Evolutionary conservation across 2,329 filamentous ascomycete species (phyloP), one percentile per base, ranked within the genome.

Genomic region (Colletotrichum theobromicola): DNA sequence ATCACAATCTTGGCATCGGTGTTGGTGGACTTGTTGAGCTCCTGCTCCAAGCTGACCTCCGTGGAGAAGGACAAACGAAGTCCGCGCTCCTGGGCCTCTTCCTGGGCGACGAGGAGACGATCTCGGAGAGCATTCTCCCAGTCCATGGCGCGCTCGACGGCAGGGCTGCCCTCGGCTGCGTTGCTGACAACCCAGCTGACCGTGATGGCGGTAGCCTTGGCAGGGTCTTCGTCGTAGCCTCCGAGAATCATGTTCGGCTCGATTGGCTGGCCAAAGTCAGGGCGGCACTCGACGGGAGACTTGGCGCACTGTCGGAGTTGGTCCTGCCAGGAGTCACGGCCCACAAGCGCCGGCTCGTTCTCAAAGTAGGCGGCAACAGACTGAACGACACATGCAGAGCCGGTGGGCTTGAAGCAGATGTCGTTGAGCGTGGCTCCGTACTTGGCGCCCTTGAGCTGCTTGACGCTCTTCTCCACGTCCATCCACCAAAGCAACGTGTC

Each of bases 1-100:
- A 96, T 92, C 28, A 99, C 92, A 79, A 99, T 99, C 83, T 96
- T 98, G 58, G 96, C 97, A 83, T 99, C 97, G 0, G 97, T 98
- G 83, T 99, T 99, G 64, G 95, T 98, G 46, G 95, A 98, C 85
- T 98, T 98, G 87, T 98, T 99, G 72, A 99, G 89, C 81, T 99
- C 97, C 82, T 98, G 91, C 82, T 98, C 96, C 75, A 99, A 87
- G 83, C 96, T 98, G 83, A 96, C 94, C 85, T 99, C 97, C 0
- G 97, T 98, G 64, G 93, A 98, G 88, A 98, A 99, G 9, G 96
- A 98, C 42, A 99, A 86, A 24, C 97, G 91, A 12, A 99, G 89
- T 1, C 96, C 96, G 62, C 94, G 92, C 24, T 93, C 88, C 5
- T 84, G 84, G 9, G 97, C 97, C 84, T 99, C 95, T 16, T 90